These are phyloP conservation scores for Tolypocladium cylindrosporum DNA, from an alignment of 2,329 filamentous ascomycete genomes.

Conservation along the genomic window DNA sequence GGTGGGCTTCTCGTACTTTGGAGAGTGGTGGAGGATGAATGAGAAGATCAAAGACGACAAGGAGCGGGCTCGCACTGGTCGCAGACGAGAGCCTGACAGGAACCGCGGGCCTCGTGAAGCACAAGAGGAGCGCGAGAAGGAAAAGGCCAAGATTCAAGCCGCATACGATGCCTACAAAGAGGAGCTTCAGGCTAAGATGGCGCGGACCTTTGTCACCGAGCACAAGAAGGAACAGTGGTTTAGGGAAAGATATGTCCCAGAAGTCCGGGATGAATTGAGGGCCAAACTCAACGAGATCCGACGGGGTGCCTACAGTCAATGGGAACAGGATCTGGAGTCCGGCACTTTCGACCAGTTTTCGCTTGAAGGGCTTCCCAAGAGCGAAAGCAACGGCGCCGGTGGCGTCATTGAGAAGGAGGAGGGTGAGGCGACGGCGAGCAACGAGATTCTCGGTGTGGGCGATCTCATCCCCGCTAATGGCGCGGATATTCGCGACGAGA, in stretches of 20 bases:
- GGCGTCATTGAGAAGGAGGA: constrained; percentile 89
- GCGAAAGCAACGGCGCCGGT: constrained; percentile 77
- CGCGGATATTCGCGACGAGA: constrained; percentile 82
- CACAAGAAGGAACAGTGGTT: constrained; percentile 99
- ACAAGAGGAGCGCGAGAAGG: constrained; percentile 67
- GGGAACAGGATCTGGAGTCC: constrained; percentile 77
- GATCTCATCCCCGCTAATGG: constrained; percentile 78
- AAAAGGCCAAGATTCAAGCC: constrained; percentile 66
- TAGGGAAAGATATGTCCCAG: constrained; percentile 82
- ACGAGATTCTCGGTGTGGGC: constrained; percentile 85
- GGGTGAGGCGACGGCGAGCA: constrained; percentile 82
- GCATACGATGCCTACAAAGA: constrained; percentile 60
- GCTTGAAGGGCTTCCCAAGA: constrained; percentile 87
- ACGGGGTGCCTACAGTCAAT: constrained; percentile 68
- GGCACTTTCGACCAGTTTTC: constrained; percentile 92
- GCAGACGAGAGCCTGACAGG: constrained; percentile 54
- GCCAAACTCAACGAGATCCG: constrained; percentile 71
- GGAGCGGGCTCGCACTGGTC: constrained; percentile 60
- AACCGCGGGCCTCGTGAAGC: constrained; percentile 54
- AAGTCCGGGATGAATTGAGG: constrained; percentile 67
- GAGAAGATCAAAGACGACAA: constrained; percentile 76
- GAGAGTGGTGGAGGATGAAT: constrained; percentile 78
- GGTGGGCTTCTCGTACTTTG: constrained; percentile 77
- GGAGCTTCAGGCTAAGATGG: constrained; percentile 67
- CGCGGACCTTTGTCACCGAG: constrained; percentile 76